These are phyloP conservation scores for Thelephora aurantiotincta DNA, from an alignment of 768 basidiomycete genomes.

Conservation along the genomic window DNA sequence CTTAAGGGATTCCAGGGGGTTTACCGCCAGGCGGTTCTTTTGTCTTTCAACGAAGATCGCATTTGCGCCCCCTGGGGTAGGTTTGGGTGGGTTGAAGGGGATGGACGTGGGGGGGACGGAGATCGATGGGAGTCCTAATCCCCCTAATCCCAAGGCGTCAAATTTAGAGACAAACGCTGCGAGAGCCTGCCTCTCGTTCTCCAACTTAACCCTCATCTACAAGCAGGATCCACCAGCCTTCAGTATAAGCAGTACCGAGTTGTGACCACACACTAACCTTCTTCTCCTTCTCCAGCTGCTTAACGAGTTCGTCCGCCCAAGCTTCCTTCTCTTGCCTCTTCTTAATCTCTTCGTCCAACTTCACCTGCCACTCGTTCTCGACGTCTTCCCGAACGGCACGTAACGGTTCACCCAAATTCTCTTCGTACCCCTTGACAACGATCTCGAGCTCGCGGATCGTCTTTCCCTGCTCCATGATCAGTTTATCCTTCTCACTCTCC, in stretches of 20 bases:
- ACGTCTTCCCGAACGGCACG: slow-evolving; percentile 56
- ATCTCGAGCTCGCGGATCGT: slow-evolving; percentile 71
- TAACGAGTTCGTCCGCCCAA: slow-evolving; percentile 65
- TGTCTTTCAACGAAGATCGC: slow-evolving; percentile 35
- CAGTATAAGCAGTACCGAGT: not conserved
- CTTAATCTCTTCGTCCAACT: slow-evolving; percentile 41
- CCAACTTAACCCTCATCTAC: slow-evolving; percentile 46
- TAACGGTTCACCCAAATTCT: slow-evolving; percentile 56
- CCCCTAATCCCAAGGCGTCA: slow-evolving; percentile 50
- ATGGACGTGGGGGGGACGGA: slow-evolving; percentile 12
- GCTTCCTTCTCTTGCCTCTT: slow-evolving; percentile 54
- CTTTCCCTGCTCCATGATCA: slow-evolving; percentile 59
- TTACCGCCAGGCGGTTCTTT: slow-evolving; percentile 13
- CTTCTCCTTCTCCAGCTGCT: slow-evolving; percentile 68
- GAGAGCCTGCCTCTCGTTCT: slow-evolving; percentile 66
- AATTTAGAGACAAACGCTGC: slow-evolving; percentile 74
- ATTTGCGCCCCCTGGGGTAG: slow-evolving; percentile 35
- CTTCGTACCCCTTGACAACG: slow-evolving; percentile 55
- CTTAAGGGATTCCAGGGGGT: slow-evolving; percentile 3
- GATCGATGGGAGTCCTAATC: slow-evolving; percentile 16
- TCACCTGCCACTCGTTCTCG: slow-evolving; percentile 56
- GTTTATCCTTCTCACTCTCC: slow-evolving; percentile 58
- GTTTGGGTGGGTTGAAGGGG: slow-evolving; percentile 34
- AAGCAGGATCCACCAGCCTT: not conserved
- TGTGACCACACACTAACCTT: slow-evolving; percentile 24